phyloP scores from a whole-genome alignment of 73 alveolate genomes.

The Paramecium octaurelia region DNA sequence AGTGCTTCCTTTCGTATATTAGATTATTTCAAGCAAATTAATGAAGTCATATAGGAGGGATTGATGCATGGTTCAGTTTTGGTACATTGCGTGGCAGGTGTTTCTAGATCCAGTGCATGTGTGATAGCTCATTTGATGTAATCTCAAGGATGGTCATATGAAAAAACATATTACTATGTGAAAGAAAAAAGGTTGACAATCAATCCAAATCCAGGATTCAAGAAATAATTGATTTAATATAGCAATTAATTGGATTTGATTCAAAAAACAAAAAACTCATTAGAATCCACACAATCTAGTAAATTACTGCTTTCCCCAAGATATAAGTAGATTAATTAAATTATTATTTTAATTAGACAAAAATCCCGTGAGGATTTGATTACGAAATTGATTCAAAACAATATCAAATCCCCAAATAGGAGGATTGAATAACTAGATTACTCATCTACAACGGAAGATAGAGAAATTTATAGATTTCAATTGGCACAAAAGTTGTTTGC shows the following conservation, averaged over 20 bases:
- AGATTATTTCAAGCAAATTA: not conserved
- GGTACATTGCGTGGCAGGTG: constrained; percentile 78
- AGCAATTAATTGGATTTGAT: not conserved
- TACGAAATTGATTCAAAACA: not conserved
- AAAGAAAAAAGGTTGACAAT: constrained; percentile 66
- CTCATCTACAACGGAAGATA: not conserved
- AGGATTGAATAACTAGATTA: not conserved
- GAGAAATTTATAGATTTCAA: not conserved
- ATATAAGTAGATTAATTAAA: not conserved
- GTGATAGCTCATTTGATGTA: constrained; percentile 72
- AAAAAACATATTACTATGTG: constrained; percentile 54
- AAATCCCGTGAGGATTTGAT: not conserved
- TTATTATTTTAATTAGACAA: not conserved
- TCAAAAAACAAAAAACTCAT: not conserved
- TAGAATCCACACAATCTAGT: not conserved
- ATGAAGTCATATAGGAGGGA: constrained; percentile 67
- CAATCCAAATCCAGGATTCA: constrained; percentile 72
- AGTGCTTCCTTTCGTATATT: not conserved
- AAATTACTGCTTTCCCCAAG: not conserved
- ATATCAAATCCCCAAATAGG: not conserved
- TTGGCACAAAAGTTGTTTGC: not conserved
- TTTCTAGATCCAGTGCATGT: constrained; percentile 67
- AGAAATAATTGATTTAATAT: constrained; percentile 38
- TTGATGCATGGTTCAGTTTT: constrained; percentile 67
- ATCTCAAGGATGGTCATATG: constrained; percentile 58